Conservation (phyloP, 352 stramenopile species). For the Aphanomyces cochlioides region DNA sequence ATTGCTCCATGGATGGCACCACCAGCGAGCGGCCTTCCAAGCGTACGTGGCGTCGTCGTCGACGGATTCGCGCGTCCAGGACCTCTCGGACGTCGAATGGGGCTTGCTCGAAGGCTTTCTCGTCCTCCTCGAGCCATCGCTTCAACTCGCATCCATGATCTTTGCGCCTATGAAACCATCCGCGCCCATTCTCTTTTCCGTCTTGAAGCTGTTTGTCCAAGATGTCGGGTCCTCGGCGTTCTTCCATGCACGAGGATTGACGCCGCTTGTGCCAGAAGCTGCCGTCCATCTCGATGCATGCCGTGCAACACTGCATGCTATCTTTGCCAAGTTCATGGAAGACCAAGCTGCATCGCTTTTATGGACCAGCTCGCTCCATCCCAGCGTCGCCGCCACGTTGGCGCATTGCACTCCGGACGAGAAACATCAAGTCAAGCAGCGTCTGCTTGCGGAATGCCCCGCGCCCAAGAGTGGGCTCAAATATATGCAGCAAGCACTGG, state of each 20-base stretch:
- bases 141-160: slow-evolving; percentile 6
- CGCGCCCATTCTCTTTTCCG: neutral
- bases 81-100: slow-evolving; percentile 5
- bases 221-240: neutral
- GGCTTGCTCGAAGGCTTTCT: slow-evolving; percentile 15
- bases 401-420: slow-evolving; percentile 12
- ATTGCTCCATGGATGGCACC: slow-evolving; percentile 13
- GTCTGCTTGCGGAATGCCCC: slow-evolving; percentile 2
- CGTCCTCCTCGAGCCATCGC: slow-evolving; percentile 4
- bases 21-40: neutral
- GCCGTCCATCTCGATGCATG: neutral
- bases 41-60: neutral
- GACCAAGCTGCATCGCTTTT: neutral
- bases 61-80: neutral
- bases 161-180: neutral
- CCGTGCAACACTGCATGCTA: neutral
- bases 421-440: slow-evolving; percentile 15
- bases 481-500: slow-evolving; percentile 20
- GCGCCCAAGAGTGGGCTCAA: slow-evolving; percentile 3
- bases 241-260: neutral
- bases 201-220: slow-evolving; percentile 12
- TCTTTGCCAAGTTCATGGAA: slow-evolving; percentile 5
- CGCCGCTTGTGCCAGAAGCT: neutral
- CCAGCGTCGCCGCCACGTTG: slow-evolving; percentile 18
- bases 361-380: slow-evolving; percentile 19